Conservation (phyloP, 1,139 yeast species). For the Yamadazyma spencermartinsiae region DNA sequence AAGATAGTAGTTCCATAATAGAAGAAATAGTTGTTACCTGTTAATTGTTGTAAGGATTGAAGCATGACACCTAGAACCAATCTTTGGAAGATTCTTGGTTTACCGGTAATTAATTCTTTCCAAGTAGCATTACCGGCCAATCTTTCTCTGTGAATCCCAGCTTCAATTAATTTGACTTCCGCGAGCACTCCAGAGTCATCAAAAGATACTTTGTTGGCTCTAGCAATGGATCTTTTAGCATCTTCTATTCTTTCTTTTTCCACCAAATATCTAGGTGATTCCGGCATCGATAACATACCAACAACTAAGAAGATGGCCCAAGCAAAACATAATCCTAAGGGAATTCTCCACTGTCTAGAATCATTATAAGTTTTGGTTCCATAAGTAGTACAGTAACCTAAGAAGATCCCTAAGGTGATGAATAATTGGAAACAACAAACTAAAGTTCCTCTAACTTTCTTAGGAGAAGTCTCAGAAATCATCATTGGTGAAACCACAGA, state of each 20-base stretch:
- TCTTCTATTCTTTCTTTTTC: constrained; percentile 32
- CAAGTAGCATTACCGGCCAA: constrained; percentile 16
- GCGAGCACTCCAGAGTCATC: constrained; percentile 59
- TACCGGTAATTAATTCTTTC: constrained; percentile 39
- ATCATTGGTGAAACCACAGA: constrained; percentile 70
- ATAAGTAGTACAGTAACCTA: constrained; percentile 66
- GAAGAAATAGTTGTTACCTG: constrained; percentile 82
- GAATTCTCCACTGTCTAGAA: constrained; percentile 64
- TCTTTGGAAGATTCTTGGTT: constrained; percentile 67
- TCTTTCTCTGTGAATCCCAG: constrained; percentile 14
- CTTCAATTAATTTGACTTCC: constrained; percentile 55
- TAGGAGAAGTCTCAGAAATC: constrained; percentile 70
- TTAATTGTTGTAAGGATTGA: constrained; percentile 57
- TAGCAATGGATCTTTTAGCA: constrained; percentile 55
- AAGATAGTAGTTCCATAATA: constrained; percentile 80
- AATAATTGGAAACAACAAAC: constrained; percentile 70
- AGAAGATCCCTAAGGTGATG: constrained; percentile 66
- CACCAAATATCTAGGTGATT: constrained; percentile 57
- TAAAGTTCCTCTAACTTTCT: constrained; percentile 65
- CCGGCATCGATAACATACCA: constrained; percentile 46
- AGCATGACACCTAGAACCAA: constrained; percentile 63
- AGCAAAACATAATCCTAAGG: constrained; percentile 52
- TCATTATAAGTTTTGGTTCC: constrained; percentile 58
- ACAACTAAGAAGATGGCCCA: constrained; percentile 56
- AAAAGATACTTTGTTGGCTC: constrained; percentile 58